Percentiles rank a stretch among this genome's conserved stretches.
Evolutionary conservation across 768 basidiomycete species (phyloP).

Genomic region (Auricularia auricula-judae): DNA sequence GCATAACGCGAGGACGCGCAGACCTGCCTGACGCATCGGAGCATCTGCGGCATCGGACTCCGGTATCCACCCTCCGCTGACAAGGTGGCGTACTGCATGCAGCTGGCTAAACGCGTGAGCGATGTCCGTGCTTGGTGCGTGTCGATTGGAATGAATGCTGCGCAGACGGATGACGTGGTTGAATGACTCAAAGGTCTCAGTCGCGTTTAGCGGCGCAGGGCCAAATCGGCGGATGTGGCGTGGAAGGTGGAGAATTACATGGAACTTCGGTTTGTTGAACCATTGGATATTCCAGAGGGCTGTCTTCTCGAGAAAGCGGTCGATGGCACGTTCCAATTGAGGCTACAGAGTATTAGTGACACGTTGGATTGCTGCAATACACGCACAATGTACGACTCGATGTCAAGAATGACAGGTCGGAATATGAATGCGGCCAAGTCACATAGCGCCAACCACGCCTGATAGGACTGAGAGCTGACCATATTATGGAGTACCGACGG

Average conservation of each 20-base stretch:
- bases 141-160: constrained; percentile 7
- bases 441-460: constrained; percentile 11
- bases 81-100: constrained; percentile 18
- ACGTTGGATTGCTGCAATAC: too few species aligned
- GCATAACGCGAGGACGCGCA: neutral
- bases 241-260: constrained; percentile 20
- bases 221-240: constrained; percentile 14
- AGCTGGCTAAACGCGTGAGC: constrained; percentile 8
- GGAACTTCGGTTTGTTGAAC: constrained; percentile 21
- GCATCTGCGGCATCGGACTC: neutral
- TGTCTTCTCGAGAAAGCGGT: neutral
- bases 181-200: neutral
- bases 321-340: constrained; percentile 11
- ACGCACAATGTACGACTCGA: neutral
- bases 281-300: neutral
- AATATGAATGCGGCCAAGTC: neutral
- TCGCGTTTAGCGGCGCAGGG: neutral
- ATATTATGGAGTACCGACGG: neutral
- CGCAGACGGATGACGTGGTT: constrained; percentile 6
- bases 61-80: constrained; percentile 19
- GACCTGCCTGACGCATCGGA: neutral
- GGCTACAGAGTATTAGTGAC: constrained; percentile 8
- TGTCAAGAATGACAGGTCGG: neutral
- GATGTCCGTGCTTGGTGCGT: constrained; percentile 9
- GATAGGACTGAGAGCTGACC: constrained; percentile 6